Conservation (phyloP, 108 stramenopile genomes). For the Hondaea fermentalgiana region DNA sequence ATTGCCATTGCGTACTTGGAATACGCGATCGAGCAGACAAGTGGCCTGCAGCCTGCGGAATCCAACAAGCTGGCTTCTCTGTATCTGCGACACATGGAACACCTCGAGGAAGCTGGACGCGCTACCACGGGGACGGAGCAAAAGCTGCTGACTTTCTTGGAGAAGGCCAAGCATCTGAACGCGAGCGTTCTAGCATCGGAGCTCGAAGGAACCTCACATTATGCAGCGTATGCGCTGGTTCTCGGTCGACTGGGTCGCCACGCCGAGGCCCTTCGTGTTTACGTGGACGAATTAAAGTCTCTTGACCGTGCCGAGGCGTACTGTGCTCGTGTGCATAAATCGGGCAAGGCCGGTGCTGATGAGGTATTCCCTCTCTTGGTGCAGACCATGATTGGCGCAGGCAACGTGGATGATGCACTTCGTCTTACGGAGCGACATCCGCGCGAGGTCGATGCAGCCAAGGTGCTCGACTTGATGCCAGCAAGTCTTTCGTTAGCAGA, state of each 20-base stretch:
- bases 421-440: neutral
- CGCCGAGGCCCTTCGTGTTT: neutral
- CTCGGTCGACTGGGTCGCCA: neutral
- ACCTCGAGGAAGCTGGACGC: neutral
- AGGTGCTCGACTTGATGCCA: neutral
- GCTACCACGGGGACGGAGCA: neutral
- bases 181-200: neutral
- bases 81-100: neutral
- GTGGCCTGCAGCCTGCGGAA: neutral
- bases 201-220: neutral
- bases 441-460: neutral
- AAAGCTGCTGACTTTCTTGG: neutral
- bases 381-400: neutral
- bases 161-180: neutral
- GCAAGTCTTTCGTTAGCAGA: neutral
- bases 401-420: neutral
- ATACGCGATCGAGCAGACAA: neutral
- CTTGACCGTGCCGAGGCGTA: neutral
- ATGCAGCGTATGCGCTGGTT: neutral
- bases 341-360: neutral
- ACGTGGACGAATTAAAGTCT: neutral
- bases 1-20: neutral
- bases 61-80: neutral
- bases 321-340: neutral
- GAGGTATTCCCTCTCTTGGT: neutral